Evolutionary conservation across 129 eudicot genomes (phyloP).

Genomic region (Arctium lappa): DNA sequence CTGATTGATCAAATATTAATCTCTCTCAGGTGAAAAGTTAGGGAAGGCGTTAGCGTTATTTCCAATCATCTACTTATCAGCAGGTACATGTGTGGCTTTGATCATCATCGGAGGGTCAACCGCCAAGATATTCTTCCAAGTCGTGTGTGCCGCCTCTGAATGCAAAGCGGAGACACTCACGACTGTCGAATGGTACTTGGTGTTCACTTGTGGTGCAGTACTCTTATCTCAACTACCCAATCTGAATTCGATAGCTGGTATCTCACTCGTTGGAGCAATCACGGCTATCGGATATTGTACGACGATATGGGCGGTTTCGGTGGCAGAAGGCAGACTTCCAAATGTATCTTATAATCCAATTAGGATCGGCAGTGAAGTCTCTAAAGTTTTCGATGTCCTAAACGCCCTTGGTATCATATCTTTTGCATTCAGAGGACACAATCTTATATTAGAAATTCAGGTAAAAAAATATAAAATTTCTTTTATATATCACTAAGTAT

Average conservation of each 20-base stretch:
- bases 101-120: conserved; percentile 45
- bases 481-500: not conserved
- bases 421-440: conserved; percentile 52
- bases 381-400: conserved; percentile 31
- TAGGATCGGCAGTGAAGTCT: conserved; percentile 25
- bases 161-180: conserved; percentile 47
- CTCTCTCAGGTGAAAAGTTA: conserved; percentile 33
- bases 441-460: conserved; percentile 55
- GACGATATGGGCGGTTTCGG: conserved; percentile 38
- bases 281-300: conserved; percentile 49
- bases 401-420: conserved; percentile 50
- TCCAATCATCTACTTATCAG: conserved; percentile 43
- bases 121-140: conserved; percentile 36
- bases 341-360: conserved; percentile 39
- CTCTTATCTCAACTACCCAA: conserved; percentile 50
- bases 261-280: conserved; percentile 46
- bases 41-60: conserved; percentile 33
- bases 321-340: conserved; percentile 39
- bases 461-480: conserved; percentile 5
- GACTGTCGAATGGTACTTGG: conserved; percentile 45
- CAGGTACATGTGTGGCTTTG: conserved; percentile 41
- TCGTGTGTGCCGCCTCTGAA: conserved; percentile 27
- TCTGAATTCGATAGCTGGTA: conserved; percentile 47
- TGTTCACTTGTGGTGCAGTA: conserved; percentile 41
- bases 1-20: not conserved